Base-by-base conservation (phyloP, 371 early-diverging fungal genomes). In the Thermomucor indicae-seudaticae region DNA sequence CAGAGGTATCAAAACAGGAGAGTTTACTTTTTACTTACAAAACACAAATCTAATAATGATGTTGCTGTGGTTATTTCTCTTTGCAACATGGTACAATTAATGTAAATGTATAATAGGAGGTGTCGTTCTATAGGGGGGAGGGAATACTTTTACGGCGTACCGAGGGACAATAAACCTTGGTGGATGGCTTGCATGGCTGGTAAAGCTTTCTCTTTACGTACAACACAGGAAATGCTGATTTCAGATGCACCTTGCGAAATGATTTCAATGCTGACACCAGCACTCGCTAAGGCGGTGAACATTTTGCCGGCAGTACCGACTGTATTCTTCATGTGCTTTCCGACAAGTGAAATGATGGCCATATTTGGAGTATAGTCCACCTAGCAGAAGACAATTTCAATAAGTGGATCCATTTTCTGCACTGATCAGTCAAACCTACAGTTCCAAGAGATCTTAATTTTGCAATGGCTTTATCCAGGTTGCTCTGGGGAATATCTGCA, bases 211-310 rank as follows among this genome's bases (percentile, higher is more conserved):
- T 58, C 46, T 51, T 86, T 85, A 39, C 79, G 78, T 47, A 97
- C 90, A 1, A 98, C 97, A 55, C 99, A 98, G 17, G 92, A 92
- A 45, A 97, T 96, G 66, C 96, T 97, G 69, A 97, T 97, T 69
- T 97, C 98, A 4, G 88, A 88, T 6, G 95, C 90, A 31, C 97
- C 97, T 72, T 97, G 98, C 7, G 93, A 93, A 43, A 97, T 96
- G 88, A 97, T 97, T 71, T 97, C 97, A 57, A 98, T 95, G 69
- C 94, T 98, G 57, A 97, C 87, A 38, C 85, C 79, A 44, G 90
- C 84, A 40, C 80, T 81, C 8, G 96, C 95, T 25, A 98, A 72
- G 2, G 91, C 90, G 29, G 80, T 77, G 66, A 98, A 97, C 95
- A 98, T 95, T 44, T 80, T 80, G 5, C 94, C 90, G 7, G 96